These are phyloP conservation scores for Hura crepitans DNA, from an alignment of 441 rosid genomes.

Conservation along the genomic window DNA sequence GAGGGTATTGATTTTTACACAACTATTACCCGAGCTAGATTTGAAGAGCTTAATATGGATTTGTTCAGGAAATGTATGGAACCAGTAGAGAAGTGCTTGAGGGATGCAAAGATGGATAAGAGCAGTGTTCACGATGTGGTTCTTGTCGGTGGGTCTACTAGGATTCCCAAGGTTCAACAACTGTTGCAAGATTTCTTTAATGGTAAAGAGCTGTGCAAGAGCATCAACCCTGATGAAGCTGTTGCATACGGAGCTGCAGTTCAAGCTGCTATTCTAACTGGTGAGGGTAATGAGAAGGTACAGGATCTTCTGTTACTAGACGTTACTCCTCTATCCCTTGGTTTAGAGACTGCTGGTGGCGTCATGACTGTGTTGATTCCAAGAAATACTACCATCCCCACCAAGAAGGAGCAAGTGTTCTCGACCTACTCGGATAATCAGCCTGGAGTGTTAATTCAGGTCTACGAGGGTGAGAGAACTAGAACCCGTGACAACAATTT, in stretches of 20 bases:
- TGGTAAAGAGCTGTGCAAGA: slow-evolving; percentile 73
- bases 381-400: slow-evolving; percentile 61
- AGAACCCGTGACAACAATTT: slow-evolving; percentile 69
- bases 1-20: slow-evolving; percentile 70
- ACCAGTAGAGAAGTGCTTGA: slow-evolving; percentile 69
- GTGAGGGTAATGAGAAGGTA: slow-evolving; percentile 74
- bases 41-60: slow-evolving; percentile 69
- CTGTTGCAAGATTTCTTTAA: slow-evolving; percentile 73
- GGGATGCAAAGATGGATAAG: slow-evolving; percentile 78
- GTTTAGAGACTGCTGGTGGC: slow-evolving; percentile 52
- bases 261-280: slow-evolving; percentile 69
- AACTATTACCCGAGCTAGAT: slow-evolving; percentile 55
- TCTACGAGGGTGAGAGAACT: slow-evolving; percentile 68
- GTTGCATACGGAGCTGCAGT: slow-evolving; percentile 83
- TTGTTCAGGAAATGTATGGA: slow-evolving; percentile 76
- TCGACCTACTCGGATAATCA: slow-evolving; percentile 67
- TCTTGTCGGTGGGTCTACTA: slow-evolving; percentile 78
- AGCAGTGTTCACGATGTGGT: slow-evolving; percentile 65
- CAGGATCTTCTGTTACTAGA: slow-evolving; percentile 62
- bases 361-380: slow-evolving; percentile 60
- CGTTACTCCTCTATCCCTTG: slow-evolving; percentile 54
- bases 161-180: slow-evolving; percentile 78
- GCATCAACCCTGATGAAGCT: slow-evolving; percentile 72
- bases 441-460: slow-evolving; percentile 74
- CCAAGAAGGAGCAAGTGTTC: slow-evolving; percentile 59